Base-by-base conservation (phyloP, 2,329 filamentous ascomycete genomes). In the Plectosphaerella sp. region DNA sequence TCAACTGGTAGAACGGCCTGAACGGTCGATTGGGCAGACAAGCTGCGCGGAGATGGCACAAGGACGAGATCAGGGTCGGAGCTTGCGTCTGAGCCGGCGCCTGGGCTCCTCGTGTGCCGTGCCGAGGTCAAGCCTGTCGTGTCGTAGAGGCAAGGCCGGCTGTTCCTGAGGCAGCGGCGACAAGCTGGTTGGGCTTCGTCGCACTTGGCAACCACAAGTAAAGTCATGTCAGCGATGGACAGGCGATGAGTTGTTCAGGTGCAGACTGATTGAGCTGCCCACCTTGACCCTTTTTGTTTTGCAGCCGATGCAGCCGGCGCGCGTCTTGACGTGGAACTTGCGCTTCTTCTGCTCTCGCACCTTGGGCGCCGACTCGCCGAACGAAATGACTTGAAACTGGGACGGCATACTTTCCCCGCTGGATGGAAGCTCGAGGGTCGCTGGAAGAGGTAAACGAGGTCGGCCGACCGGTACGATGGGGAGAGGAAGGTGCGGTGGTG, bases 101-200 rank as follows among this genome's bases (percentile, higher is more conserved):
- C 22, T 3, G 33, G 42, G 20, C 39, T 50, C 5, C 8, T 35
- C 28, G 36, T 25, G 9, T 37, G 47, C n/a, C 45, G 43, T 14
- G 28, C 18, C 20, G 48, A 50, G 14, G 48, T 49, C 37, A 45
- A 24, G 16, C 18, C 43, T 4, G 47, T 39, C 37, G 35, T 24
- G 45, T 53, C 52, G 42, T 48, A 53, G 5, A 51, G 41, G 24
- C 61, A 62, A 4, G 53, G 42, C 18, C 53, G 45, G n/a, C 54
- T 49, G 45, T 56, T 58, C 20, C 60, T 57, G 16, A 18, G 41
- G 41, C 61, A 63, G 16, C 61, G 54, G n/a, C 49, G 15, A 47
- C 61, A 63, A 2, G 49, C 45, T 2, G 61, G 61, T 25, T 58
- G 60, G 15, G 37, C 46, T 53, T 61, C 54, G 39, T 61, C 58